A percentile compares a stretch with the other conserved stretches of the same genome.
Conservation (phyloP, 257 asterid genomes). For the Verbascum thapsus region DNA sequence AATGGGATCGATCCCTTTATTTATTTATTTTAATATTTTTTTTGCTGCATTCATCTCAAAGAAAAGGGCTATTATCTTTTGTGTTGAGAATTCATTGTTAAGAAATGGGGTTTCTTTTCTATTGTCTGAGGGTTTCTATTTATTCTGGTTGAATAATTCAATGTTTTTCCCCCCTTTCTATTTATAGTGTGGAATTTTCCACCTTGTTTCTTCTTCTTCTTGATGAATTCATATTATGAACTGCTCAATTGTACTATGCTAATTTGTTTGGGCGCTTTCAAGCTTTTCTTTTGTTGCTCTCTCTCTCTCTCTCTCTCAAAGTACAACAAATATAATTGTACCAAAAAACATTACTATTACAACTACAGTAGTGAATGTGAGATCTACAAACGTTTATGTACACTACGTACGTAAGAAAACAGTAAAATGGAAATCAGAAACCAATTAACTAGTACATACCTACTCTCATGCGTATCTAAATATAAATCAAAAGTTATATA, state of each 20-base stretch:
- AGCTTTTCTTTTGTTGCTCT: constrained; percentile 25
- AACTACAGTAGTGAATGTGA: background rate
- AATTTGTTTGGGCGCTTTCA: constrained; percentile 19
- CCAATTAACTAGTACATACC: too few species aligned
- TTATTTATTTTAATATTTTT: too few species aligned
- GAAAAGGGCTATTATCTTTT: background rate
- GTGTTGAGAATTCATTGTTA: background rate
- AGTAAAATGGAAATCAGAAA: background rate
- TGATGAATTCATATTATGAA: constrained; percentile 41
- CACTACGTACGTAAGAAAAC: constrained; percentile 9
- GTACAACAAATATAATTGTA: too few species aligned
- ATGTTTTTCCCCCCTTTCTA: too few species aligned
- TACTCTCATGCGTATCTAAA: too few species aligned
- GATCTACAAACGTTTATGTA: constrained; percentile 16
- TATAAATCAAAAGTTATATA: too few species aligned
- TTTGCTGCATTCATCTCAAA: too few species aligned
- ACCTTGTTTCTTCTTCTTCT: constrained; percentile 26
- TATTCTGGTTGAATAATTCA: too few species aligned
- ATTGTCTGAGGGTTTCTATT: too few species aligned
- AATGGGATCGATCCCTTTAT: too few species aligned
- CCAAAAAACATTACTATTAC: background rate
- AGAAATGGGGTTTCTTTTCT: constrained; percentile 4
- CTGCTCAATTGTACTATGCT: constrained; percentile 43
- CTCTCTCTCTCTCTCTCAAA: too few species aligned
- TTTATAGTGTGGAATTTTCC: background rate